Percentiles rank a stretch among this genome's conserved stretches.
These are phyloP conservation scores for Psilocybe cubensis DNA, from an alignment of 768 basidiomycete species.

Conservation along the genomic window DNA sequence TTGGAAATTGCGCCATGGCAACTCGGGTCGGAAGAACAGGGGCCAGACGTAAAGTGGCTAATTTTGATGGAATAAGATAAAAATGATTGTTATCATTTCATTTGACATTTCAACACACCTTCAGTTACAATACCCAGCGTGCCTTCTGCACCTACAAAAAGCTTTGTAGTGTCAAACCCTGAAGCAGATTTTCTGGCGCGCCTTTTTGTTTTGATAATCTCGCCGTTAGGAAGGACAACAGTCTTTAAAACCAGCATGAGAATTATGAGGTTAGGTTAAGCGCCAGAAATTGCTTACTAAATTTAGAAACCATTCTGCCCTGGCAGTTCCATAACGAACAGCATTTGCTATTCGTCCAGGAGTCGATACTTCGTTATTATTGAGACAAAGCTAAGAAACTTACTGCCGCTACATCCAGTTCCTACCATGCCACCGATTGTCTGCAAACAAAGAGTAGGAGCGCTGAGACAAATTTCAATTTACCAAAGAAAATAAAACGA, in stretches of 20 bases:
- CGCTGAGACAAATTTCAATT: constrained; percentile 5
- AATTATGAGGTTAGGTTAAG: neutral
- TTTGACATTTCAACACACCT: constrained; percentile 45
- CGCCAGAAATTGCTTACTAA: constrained; percentile 53
- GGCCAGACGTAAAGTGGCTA: constrained; percentile 82
- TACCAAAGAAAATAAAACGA: neutral
- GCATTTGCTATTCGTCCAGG: constrained; percentile 61
- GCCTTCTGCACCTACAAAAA: constrained; percentile 91
- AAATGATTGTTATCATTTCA: neutral
- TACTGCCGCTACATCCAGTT: constrained; percentile 85
- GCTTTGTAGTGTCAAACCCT: constrained; percentile 85
- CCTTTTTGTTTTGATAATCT: constrained; percentile 85
- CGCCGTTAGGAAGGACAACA: constrained; percentile 81
- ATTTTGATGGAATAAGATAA: neutral
- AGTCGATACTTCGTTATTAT: neutral
- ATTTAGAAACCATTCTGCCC: constrained; percentile 87
- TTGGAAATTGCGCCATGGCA: constrained; percentile 86
- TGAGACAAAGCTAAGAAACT: constrained; percentile 26
- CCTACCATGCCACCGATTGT: constrained; percentile 91
- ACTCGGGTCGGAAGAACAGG: constrained; percentile 84
- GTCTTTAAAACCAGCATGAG: constrained; percentile 57
- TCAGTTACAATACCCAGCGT: constrained; percentile 92
- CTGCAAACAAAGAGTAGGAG: constrained; percentile 33
- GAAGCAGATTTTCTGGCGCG: constrained; percentile 84
- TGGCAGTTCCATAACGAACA: constrained; percentile 86